These are phyloP conservation scores for Selaginella tamariscina DNA, from an alignment of 75 land plant species.

Conservation along the genomic window DNA sequence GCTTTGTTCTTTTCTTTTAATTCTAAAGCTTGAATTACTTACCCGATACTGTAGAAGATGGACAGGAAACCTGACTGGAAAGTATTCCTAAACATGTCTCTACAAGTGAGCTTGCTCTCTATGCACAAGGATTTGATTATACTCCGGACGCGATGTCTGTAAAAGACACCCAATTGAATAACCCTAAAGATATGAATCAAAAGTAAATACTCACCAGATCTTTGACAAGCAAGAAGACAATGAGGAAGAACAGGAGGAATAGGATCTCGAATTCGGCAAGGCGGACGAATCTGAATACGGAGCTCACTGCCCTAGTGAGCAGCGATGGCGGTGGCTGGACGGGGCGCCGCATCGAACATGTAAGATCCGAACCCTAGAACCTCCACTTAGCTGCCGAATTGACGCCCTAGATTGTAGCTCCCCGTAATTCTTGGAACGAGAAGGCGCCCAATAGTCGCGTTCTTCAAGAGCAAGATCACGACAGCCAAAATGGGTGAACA, in stretches of 20 bases:
- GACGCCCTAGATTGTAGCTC: neutral
- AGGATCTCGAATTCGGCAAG: conserved; percentile 64
- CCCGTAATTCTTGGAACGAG: neutral
- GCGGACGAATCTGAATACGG: conserved; percentile 37
- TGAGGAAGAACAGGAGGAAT: conserved; percentile 45
- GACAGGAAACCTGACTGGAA: conserved; percentile 97
- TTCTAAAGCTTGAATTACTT: conserved; percentile 3
- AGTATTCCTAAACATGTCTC: conserved; percentile 83
- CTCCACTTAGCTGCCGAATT: neutral
- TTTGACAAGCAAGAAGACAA: conserved; percentile 55
- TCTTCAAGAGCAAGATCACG: neutral
- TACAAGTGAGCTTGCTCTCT: conserved; percentile 14
- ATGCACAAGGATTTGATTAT: conserved; percentile 23
- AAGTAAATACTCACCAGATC: conserved; percentile 33
- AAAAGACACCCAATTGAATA: neutral
- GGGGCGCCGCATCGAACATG: neutral
- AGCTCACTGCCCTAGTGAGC: conserved; percentile 39
- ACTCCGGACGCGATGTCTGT: conserved; percentile 34
- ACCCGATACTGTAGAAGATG: conserved; percentile 96
- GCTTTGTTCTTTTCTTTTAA: no score
- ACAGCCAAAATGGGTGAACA: neutral
- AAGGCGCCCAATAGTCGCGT: neutral
- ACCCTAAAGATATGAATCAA: neutral
- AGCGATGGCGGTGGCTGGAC: conserved; percentile 19
- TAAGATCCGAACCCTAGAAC: no score